A percentile compares a stretch with the other conserved stretches of the same genome.
phyloP scores from a whole-genome alignment of 139 green algal species.

The Auxenochlorella pyrenoidosa region DNA sequence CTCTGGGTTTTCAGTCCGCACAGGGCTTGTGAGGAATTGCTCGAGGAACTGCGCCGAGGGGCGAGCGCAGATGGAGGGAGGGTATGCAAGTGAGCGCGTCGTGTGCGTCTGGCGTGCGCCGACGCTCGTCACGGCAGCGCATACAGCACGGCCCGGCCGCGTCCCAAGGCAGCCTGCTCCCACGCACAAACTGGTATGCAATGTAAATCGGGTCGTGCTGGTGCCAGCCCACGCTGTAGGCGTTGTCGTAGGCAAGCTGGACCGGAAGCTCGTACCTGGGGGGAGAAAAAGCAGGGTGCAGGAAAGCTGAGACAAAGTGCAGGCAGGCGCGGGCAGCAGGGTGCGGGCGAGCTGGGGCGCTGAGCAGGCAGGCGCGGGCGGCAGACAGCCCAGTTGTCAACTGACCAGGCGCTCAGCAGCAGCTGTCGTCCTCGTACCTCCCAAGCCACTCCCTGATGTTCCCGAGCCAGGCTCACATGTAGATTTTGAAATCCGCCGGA shows the following conservation, averaged over 20 bases:
- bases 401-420: too few species aligned
- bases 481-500: background rate
- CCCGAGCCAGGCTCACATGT: background rate
- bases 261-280: background rate
- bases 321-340: too few species aligned
- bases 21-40: background rate
- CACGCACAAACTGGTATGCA: background rate
- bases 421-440: too few species aligned
- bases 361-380: too few species aligned
- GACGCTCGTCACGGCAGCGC: background rate
- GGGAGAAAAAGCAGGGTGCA: background rate
- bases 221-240: background rate
- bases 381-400: too few species aligned
- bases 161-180: background rate
- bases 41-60: background rate
- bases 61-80: background rate
- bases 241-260: background rate
- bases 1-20: background rate
- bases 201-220: background rate
- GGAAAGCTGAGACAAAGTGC: background rate
- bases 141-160: background rate
- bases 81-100: too few species aligned
- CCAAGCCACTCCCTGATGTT: background rate
- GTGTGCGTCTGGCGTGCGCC: too few species aligned
- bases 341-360: too few species aligned